These are phyloP conservation scores for Cryptococcus floricola DNA, from an alignment of 1,284 basidiomycete genomes.

Conservation along the genomic window DNA sequence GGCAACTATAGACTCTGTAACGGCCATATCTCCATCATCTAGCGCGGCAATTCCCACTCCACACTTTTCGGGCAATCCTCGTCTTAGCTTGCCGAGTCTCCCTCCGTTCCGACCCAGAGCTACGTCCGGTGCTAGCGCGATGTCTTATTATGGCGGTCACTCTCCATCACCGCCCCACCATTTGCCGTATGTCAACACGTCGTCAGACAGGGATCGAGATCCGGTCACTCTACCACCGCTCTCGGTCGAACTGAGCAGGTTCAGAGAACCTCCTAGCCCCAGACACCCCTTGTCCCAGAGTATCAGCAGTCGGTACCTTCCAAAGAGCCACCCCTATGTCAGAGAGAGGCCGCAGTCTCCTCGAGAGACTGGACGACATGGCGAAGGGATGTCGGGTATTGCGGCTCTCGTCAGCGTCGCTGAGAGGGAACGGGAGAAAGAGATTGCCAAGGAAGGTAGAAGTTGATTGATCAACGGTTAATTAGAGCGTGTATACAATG, in stretches of 20 bases:
- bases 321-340: constrained; percentile 14
- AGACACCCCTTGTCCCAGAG: constrained; percentile 7
- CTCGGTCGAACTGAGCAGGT: neutral
- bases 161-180: constrained; percentile 12
- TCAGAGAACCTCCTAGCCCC: constrained; percentile 1
- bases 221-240: neutral
- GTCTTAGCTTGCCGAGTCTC: constrained; percentile 12
- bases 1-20: constrained; percentile 8
- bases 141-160: constrained; percentile 1
- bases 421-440: constrained; percentile 27
- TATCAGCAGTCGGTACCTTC: constrained; percentile 3
- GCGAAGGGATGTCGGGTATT: constrained; percentile 25
- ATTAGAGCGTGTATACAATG: too few species aligned
- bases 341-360: constrained; percentile 8
- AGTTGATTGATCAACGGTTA: too few species aligned
- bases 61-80: constrained; percentile 4
- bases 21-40: constrained; percentile 13
- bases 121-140: constrained; percentile 8
- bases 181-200: neutral
- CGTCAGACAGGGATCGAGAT: constrained; percentile 5
- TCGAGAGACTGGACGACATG: constrained; percentile 6
- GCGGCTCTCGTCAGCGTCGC: constrained; percentile 42
- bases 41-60: constrained; percentile 17
- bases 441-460: neutral
- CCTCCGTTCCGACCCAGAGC: constrained; percentile 26